Percentiles rank a stretch among this genome's conserved stretches.
Evolutionary conservation across 495 filamentous ascomycete species (phyloP).

Genomic region (Penicillium nucicola): DNA sequence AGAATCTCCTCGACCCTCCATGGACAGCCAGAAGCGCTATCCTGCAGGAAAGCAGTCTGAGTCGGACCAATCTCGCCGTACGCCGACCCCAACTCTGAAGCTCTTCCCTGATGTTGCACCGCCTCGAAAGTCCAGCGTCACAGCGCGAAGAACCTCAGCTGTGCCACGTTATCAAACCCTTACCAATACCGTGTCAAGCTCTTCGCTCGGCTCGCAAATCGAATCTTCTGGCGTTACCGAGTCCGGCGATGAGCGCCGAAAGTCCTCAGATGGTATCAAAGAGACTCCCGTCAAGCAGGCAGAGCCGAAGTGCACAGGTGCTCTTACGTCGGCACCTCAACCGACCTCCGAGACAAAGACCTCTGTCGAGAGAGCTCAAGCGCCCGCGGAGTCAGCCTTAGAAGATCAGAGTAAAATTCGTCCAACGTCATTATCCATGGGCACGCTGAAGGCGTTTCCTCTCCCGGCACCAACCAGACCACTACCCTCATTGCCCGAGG

Average conservation of each 20-base stretch:
- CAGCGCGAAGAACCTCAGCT: conserved; percentile 25
- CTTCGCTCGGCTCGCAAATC: not conserved
- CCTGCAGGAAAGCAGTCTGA: not conserved
- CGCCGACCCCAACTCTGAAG: conserved; percentile 29
- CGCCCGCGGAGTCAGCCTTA: conserved; percentile 3
- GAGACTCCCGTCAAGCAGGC: not conserved
- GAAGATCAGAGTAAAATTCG: conserved; percentile 15
- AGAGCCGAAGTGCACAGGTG: conserved; percentile 8
- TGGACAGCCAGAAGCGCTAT: conserved; percentile 2
- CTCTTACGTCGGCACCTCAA: not conserved
- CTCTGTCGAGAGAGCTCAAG: not conserved
- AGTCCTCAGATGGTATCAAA: not conserved
- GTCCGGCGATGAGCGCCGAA: not conserved
- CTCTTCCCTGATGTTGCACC: conserved; percentile 38
- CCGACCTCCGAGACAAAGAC: not conserved
- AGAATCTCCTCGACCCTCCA: not conserved
- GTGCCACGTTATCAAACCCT: conserved; percentile 18
- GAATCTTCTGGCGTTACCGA: not conserved
- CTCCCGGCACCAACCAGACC: conserved; percentile 38
- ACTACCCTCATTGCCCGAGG: conserved; percentile 32
- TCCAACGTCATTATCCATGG: conserved; percentile 26
- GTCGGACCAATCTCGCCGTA: conserved; percentile 8
- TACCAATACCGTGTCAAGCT: conserved; percentile 7
- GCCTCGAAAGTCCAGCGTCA: conserved; percentile 32
- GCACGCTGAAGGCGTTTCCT: conserved; percentile 36